Base-by-base conservation (phyloP, 257 asterid genomes). In the Prunella vulgaris region DNA sequence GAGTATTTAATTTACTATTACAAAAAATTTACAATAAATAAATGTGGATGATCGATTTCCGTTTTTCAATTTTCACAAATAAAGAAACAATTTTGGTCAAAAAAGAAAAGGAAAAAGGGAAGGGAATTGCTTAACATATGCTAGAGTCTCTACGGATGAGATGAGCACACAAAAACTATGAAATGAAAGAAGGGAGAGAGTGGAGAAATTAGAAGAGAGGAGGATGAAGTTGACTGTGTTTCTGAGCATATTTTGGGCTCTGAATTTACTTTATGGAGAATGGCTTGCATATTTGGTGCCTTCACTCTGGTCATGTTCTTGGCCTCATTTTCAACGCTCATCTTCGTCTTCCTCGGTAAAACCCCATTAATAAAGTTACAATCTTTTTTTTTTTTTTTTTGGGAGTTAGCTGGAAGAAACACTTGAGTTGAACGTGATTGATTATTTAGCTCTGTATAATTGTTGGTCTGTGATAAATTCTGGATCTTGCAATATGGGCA, bases 251-350 rank as follows among this genome's bases (percentile, higher is more conserved):
- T 61, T 86, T 8, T 93, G 99, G 99, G 93, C 85, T 30, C 33
- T 86, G 18, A 90, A 74, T 72, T 84, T 93, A 22, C 87, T 93
- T 7, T 93, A 88, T 48, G 99, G 97, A 14, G 99, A 93, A 81
- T 88, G 96, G 97, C 81, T 90, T 57, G 83, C 97, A 0, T 93
- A 84, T 82, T 81, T 90, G 89, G 60, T 84, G 58, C 97, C 97
- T 51, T 82, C 87, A 30, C 61, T 74, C 2, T 83, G 80, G 89
- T 64, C 87, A 6, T 93, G 99, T 79, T 85, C 96, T 68, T 93
- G 97, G 99, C 96, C 99, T 66, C 96, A 82, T 68, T 84, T 80
- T 60, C 85, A 69, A 56, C 79, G 66, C 65, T 64, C 69, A 4
- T 65, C 86, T 15, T 64, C 68, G 1, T 61, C 86, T 15, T 60